phyloP scores from a whole-genome alignment of 345 rosid species.

The Citropsis articulata region DNA sequence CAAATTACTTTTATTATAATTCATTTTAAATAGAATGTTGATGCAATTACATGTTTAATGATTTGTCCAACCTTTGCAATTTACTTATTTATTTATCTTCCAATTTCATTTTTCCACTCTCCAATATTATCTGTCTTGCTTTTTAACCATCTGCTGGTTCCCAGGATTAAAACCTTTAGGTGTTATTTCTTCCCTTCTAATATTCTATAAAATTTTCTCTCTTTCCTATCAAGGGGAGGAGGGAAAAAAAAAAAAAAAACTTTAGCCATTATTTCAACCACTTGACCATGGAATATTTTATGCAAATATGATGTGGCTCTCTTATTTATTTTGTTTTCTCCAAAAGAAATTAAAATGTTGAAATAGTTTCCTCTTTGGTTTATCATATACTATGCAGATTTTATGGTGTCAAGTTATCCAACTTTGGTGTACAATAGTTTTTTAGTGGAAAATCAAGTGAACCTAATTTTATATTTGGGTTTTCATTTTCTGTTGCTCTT shows the following conservation, averaged over 20 bases:
- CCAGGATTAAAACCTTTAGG: not conserved
- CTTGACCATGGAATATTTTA: not conserved
- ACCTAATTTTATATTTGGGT: constrained; percentile 8
- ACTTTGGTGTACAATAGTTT: not conserved
- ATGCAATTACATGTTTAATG: not conserved
- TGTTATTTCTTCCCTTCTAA: not conserved
- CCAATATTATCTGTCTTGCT: not conserved
- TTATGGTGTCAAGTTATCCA: not conserved
- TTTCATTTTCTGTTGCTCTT: not conserved
- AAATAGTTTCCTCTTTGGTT: not conserved
- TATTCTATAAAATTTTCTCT: too few species aligned
- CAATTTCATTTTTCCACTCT: not conserved
- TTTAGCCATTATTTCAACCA: not conserved
- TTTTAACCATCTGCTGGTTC: not conserved
- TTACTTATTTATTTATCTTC: not conserved
- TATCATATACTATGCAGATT: not conserved
- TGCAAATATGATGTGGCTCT: not conserved
- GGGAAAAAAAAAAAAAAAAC: not conserved
- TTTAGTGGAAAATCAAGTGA: constrained; percentile 7
- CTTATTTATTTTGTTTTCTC: not conserved
- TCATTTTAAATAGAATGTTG: not conserved
- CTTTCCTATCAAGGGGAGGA: too few species aligned
- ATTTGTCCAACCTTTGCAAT: not conserved
- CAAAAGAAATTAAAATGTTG: not conserved
- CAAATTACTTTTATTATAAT: not conserved